Percentiles rank a stretch among this genome's conserved stretches.
Conservation (phyloP, 331 rosid species). For the Telfairia occidentalis region DNA sequence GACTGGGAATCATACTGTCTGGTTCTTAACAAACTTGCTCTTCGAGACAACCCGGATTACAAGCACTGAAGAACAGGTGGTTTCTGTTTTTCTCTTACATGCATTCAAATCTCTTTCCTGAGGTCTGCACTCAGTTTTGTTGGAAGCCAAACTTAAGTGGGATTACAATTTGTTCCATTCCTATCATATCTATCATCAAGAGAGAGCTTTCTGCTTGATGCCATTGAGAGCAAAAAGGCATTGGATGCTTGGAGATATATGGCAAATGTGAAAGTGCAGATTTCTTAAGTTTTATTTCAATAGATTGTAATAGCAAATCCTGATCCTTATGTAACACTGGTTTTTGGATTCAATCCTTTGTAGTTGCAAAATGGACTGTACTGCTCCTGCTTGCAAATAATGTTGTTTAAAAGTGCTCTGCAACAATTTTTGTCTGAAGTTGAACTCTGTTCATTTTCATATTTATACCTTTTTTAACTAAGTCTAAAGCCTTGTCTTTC, state of each 20-base stretch:
- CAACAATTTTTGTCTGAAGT: not conserved
- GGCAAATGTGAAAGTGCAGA: not conserved
- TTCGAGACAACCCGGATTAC: slow-evolving; percentile 73
- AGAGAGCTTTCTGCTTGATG: not conserved
- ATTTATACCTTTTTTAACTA: not conserved
- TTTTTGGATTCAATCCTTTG: not conserved
- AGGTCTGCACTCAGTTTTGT: not conserved
- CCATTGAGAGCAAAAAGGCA: not conserved
- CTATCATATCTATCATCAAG: not conserved
- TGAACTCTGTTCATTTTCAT: not conserved
- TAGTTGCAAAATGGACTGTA: not conserved
- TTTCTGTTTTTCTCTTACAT: not conserved
- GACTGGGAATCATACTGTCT: slow-evolving; percentile 89
- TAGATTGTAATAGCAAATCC: not conserved
- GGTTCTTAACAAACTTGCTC: slow-evolving; percentile 60
- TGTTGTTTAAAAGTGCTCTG: not conserved
- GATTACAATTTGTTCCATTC: not conserved
- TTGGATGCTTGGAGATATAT: not conserved
- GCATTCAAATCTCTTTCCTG: not conserved
- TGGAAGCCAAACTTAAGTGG: not conserved
- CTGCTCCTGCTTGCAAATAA: not conserved
- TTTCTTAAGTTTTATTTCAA: not conserved
- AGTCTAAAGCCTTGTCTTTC: not conserved
- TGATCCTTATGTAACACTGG: not conserved
- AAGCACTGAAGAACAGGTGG: slow-evolving; percentile 17